Percentiles rank a stretch among this genome's conserved stretches.
Evolutionary conservation across 2,329 filamentous ascomycete species (phyloP).

Genomic region (Fusarium nisikadoi): DNA sequence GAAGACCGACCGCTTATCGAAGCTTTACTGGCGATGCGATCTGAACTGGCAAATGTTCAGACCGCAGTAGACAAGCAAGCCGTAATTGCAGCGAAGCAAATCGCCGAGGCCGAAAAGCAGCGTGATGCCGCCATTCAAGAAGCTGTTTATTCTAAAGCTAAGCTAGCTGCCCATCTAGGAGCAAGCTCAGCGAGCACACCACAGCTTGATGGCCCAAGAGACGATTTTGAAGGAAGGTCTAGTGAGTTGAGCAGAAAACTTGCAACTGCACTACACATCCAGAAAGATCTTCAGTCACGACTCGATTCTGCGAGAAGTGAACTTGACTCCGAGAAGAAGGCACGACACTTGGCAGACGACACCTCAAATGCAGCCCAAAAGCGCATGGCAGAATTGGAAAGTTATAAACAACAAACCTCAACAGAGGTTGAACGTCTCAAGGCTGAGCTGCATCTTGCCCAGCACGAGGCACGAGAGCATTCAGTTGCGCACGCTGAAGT

Average conservation of each 20-base stretch:
- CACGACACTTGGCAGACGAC: slow-evolving; percentile 87
- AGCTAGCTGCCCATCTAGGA: slow-evolving; percentile 79
- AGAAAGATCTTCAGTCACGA: slow-evolving; percentile 83
- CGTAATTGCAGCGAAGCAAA: slow-evolving; percentile 83
- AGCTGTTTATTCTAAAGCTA: slow-evolving; percentile 94
- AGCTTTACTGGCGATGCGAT: slow-evolving; percentile 89
- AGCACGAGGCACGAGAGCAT: slow-evolving; percentile 83
- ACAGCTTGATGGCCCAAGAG: slow-evolving; percentile 67
- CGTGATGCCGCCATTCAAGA: slow-evolving; percentile 94
- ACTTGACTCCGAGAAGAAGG: slow-evolving; percentile 81
- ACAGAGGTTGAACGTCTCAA: slow-evolving; percentile 87
- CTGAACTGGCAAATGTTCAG: slow-evolving; percentile 90
- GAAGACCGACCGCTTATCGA: slow-evolving; percentile 93
- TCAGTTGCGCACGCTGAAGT: slow-evolving; percentile 82
- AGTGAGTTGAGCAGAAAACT: slow-evolving; percentile 84
- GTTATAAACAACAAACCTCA: slow-evolving; percentile 83
- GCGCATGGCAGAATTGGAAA: slow-evolving; percentile 84
- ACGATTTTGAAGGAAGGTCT: slow-evolving; percentile 65
- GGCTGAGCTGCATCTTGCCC: slow-evolving; percentile 82
- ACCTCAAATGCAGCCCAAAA: slow-evolving; percentile 84
- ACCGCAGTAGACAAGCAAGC: slow-evolving; percentile 89
- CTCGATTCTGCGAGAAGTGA: slow-evolving; percentile 76
- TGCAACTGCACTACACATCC: slow-evolving; percentile 80
- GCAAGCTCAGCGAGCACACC: slow-evolving; percentile 72
- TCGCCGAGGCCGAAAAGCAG: slow-evolving; percentile 94